Conservation (phyloP, 2,329 filamentous ascomycete genomes). For the Aspergillus aculeatinus region DNA sequence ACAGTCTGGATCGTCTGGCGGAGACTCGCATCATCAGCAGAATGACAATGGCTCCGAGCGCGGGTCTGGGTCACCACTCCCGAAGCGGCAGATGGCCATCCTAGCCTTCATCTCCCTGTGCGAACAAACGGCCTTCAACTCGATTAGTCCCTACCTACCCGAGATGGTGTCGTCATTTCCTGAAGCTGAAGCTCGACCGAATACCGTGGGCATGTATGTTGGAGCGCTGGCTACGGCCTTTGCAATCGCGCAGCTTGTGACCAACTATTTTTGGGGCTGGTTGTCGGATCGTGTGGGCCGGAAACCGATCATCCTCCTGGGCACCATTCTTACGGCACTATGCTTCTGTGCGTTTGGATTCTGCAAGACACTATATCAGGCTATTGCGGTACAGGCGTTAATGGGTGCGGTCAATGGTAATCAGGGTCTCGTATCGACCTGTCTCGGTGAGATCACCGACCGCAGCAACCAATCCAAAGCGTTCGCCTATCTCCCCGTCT, state of each 20-base stretch:
- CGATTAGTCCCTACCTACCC: constrained; percentile 90
- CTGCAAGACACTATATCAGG: constrained; percentile 77
- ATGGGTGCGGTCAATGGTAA: constrained; percentile 97
- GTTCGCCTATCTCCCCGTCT: constrained; percentile 90
- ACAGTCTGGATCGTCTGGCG: constrained; percentile 41
- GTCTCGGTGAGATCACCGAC: constrained; percentile 91
- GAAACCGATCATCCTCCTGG: constrained; percentile 78
- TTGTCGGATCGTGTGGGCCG: constrained; percentile 75
- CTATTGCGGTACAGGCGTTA: constrained; percentile 77
- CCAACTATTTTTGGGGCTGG: constrained; percentile 90
- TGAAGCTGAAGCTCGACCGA: constrained; percentile 70
- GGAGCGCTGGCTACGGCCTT: constrained; percentile 88
- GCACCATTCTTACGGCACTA: constrained; percentile 75
- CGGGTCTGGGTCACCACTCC: constrained; percentile 65
- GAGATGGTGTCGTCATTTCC: constrained; percentile 87
- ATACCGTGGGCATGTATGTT: constrained; percentile 79
- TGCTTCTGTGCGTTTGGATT: constrained; percentile 89
- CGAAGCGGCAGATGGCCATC: constrained; percentile 76
- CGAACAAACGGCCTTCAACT: constrained; percentile 96
- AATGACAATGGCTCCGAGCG: constrained; percentile 26
- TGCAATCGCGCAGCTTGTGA: constrained; percentile 85
- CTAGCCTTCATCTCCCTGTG: constrained; percentile 85
- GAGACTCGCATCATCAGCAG: constrained; percentile 26
- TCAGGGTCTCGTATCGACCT: constrained; percentile 88
- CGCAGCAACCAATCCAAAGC: constrained; percentile 89